These are phyloP conservation scores for Boletus vermiculosoides DNA, from an alignment of 768 basidiomycete genomes.

Conservation along the genomic window DNA sequence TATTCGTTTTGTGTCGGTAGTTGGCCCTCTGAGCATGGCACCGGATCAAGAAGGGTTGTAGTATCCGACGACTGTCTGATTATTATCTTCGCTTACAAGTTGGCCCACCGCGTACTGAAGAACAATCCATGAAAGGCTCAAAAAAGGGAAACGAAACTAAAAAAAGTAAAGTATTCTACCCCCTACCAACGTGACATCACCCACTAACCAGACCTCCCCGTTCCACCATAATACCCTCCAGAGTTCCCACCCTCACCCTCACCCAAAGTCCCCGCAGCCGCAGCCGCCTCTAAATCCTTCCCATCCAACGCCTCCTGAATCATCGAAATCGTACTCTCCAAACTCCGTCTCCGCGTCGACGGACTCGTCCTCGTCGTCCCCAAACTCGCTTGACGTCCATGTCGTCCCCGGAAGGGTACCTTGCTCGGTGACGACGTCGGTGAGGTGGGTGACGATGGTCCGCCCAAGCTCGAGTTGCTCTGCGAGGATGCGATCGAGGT, in stretches of 20 bases:
- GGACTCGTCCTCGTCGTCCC: constrained; percentile 93
- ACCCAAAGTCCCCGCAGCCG: background rate
- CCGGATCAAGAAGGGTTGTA: too few relatives aligned
- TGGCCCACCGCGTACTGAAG: too few relatives aligned
- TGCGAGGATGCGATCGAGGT: constrained; percentile 25
- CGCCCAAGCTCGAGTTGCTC: constrained; percentile 21
- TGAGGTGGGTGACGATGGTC: constrained; percentile 28
- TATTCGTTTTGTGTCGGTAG: too few relatives aligned
- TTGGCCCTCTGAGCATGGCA: too few relatives aligned
- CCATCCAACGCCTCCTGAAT: constrained; percentile 93
- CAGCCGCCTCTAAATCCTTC: constrained; percentile 41
- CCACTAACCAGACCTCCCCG: background rate
- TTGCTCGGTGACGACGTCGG: constrained; percentile 47
- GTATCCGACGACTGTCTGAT: too few relatives aligned
- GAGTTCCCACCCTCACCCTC: background rate
- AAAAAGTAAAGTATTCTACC: background rate
- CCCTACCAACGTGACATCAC: too few relatives aligned
- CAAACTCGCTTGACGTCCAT: constrained; percentile 51
- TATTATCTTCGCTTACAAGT: background rate
- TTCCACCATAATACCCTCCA: background rate
- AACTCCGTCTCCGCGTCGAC: constrained; percentile 83
- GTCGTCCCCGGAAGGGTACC: constrained; percentile 65
- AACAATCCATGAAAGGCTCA: background rate
- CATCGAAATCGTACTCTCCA: constrained; percentile 94
- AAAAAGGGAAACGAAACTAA: background rate